Base-by-base conservation (phyloP, 208 protist genomes). In the Acanthamoeba lenticulata region DNA sequence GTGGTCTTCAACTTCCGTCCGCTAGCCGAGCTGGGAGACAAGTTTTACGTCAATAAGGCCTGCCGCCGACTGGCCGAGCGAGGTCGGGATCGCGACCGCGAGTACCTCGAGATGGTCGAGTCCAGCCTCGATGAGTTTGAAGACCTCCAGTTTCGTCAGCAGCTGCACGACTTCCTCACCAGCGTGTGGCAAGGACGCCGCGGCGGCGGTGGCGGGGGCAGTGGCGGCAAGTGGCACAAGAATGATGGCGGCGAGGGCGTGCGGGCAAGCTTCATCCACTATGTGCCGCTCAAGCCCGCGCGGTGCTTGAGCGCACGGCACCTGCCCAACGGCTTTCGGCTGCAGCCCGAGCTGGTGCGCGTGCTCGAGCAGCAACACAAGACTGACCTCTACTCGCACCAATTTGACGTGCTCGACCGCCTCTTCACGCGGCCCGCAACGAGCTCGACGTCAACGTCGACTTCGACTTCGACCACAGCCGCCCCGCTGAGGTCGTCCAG, bases 11-110 rank as follows among this genome's bases (percentile, higher is more conserved):
- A 77, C 67, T 77, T 77, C 67, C 27, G 32, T 27, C 67, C 67
- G 67, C 67, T 77, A 32, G 17, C 67, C 32, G 67, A 77, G 9
- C 32, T 77, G 67, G 67, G 67, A 1, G 67, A 77, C 19, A 36
- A 77, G 67, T 77, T 77, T 32, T 77, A 38, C 67, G 40, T 77
- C 67, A 77, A 77, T 21, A 60, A 60, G 52, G n/a, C n/a, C n/a
- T n/a, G n/a, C 2, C 67, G 36, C 4, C 67, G 40, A 32, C 34
- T 5, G 67, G 19, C 17, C 34, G 36, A 36, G n/a, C 36, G 67
- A 7, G 34, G 29, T 0, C 67, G 67, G 21, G 67, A 77, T n/a
- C 9, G 34, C 0, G 34, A 77, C 34, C 34, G 40, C 29, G 67
- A 36, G 67, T 77, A 77, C 67, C 15, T n/a, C 15, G 67, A 36